Percentiles rank a stretch among this genome's conserved stretches.
These are phyloP conservation scores for Eutrema japonicum DNA, from an alignment of 345 rosid species.

Conservation along the genomic window DNA sequence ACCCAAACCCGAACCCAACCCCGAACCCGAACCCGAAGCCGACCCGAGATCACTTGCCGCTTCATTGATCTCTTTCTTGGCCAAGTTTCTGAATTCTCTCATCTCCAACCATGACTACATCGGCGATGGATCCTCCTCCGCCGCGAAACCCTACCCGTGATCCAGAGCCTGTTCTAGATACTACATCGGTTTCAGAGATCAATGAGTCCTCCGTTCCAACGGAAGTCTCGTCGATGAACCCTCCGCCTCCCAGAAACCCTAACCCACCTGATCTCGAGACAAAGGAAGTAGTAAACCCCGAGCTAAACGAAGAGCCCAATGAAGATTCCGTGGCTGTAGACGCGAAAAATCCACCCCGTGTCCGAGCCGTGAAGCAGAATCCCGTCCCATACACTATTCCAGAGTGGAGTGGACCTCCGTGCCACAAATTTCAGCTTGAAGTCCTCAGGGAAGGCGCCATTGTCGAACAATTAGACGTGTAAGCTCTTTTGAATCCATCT, in stretches of 20 bases:
- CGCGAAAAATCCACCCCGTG: conserved; percentile 24
- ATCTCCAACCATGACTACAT: conserved; percentile 34
- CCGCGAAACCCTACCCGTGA: conserved; percentile 46
- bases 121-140: conserved; percentile 68
- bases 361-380: conserved; percentile 33
- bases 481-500: conserved; percentile 11
- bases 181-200: conserved; percentile 4
- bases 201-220: conserved; percentile 25
- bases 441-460: conserved; percentile 88
- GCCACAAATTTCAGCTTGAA: conserved; percentile 68
- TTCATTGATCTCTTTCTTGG: conserved; percentile 11
- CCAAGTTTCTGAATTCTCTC: conserved; percentile 27
- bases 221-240: conserved; percentile 43
- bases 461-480: conserved; percentile 65
- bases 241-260: conserved; percentile 53
- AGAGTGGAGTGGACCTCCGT: conserved; percentile 85
- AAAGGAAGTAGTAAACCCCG: conserved; percentile 17
- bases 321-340: conserved; percentile 25
- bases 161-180: conserved; percentile 26
- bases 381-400: conserved; percentile 83
- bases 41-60: conserved; percentile 27
- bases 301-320: not conserved
- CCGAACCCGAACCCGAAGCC: not conserved
- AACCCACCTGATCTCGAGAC: conserved; percentile 25
- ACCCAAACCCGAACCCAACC: not conserved